Percentiles rank a stretch among this genome's conserved stretches.
Conservation (phyloP, 257 asterid species). For the Solanum bulbocastanum region DNA sequence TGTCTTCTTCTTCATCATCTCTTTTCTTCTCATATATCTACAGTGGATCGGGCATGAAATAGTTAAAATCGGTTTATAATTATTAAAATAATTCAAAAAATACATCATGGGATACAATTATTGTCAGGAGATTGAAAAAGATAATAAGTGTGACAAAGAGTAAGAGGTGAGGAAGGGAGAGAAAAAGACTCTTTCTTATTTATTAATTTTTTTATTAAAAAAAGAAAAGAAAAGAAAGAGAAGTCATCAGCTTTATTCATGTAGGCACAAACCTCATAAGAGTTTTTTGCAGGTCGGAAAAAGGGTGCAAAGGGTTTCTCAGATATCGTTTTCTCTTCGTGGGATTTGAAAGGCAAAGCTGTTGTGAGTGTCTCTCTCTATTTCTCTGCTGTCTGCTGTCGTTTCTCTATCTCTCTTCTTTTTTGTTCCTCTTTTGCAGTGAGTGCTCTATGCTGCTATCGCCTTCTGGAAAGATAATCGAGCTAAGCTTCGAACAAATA, state of each 20-base stretch:
- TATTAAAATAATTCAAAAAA: not conserved
- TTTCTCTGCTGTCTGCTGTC: slow-evolving; percentile 39
- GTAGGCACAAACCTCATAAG: slow-evolving; percentile 46
- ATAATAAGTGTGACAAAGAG: slow-evolving; percentile 13
- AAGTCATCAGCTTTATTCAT: slow-evolving; percentile 31
- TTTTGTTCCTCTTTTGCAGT: slow-evolving; percentile 28
- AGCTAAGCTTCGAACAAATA: slow-evolving; percentile 10
- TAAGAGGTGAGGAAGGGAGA: slow-evolving; percentile 22
- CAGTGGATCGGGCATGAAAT: not conserved
- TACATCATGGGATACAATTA: not conserved
- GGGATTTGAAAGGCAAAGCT: slow-evolving; percentile 29
- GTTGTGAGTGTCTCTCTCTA: slow-evolving; percentile 1
- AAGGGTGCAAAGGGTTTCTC: slow-evolving; percentile 32
- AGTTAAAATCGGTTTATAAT: not conserved
- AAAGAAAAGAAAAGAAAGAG: not conserved
- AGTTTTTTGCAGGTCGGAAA: slow-evolving; percentile 38
- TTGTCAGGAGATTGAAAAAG: not conserved
- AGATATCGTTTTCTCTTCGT: slow-evolving; percentile 77
- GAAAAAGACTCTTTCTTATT: slow-evolving; percentile 12
- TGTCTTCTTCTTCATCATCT: slow-evolving; percentile 36
- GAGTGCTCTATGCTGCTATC: slow-evolving; percentile 45
- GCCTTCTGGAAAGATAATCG: slow-evolving; percentile 49
- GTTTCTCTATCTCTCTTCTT: slow-evolving; percentile 24
- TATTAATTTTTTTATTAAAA: not conserved
- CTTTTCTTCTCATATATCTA: not conserved